These are phyloP conservation scores for Neoboletus magnificus DNA, from an alignment of 768 basidiomycete species.

Conservation along the genomic window DNA sequence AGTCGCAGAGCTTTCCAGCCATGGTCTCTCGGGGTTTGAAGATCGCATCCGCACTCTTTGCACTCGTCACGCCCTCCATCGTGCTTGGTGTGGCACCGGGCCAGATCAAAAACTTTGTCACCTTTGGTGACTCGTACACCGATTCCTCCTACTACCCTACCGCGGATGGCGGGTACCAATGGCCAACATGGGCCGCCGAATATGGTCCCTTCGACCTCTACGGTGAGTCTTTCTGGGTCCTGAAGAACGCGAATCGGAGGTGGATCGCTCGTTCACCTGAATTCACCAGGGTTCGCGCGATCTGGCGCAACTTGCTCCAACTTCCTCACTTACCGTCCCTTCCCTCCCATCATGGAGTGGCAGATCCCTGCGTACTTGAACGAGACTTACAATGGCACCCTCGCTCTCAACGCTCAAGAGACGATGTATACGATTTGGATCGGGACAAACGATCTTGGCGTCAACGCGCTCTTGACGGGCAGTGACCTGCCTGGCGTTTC, in stretches of 20 bases:
- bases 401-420: constrained; percentile 35
- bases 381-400: constrained; percentile 39
- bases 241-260: too few relatives aligned
- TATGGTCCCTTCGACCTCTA: constrained; percentile 52
- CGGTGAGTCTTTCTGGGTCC: constrained; percentile 25
- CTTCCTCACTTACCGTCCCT: constrained; percentile 53
- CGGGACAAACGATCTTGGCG: constrained; percentile 64
- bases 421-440: constrained; percentile 69
- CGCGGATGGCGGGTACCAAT: constrained; percentile 45
- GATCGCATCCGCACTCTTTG: constrained; percentile 10
- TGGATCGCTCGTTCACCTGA: not conserved
- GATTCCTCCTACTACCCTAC: constrained; percentile 41
- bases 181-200: constrained; percentile 59
- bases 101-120: constrained; percentile 62
- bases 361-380: constrained; percentile 49
- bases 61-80: constrained; percentile 5
- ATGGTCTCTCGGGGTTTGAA: not conserved
- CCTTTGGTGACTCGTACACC: constrained; percentile 67
- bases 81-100: constrained; percentile 31
- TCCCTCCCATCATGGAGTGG: constrained; percentile 51
- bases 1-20: not conserved
- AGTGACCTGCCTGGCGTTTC: constrained; percentile 44
- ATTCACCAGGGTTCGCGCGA: constrained; percentile 42
- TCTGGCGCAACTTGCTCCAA: constrained; percentile 68
- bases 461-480: constrained; percentile 51